Percentiles rank a stretch among this genome's conserved stretches.
Evolutionary conservation across 192 early-diverging fungal species (phyloP).

Genomic region (Mortierella alpina): DNA sequence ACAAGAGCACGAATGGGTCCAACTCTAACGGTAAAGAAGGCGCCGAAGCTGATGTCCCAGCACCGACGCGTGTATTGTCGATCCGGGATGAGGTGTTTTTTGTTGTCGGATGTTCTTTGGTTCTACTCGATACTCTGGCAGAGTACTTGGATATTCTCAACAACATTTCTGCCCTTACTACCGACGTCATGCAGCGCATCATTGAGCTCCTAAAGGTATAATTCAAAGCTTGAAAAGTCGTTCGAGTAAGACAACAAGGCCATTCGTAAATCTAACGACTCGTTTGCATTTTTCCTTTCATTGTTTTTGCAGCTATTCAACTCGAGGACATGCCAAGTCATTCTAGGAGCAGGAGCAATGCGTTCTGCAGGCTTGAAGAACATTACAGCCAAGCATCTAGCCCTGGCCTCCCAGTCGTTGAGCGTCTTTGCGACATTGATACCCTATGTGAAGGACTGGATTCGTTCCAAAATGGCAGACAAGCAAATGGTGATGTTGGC

Average conservation of each 20-base stretch:
- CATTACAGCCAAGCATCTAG: conserved; percentile 97
- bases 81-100: conserved; percentile 83
- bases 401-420: conserved; percentile 93
- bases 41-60: conserved; percentile 17
- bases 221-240: background rate
- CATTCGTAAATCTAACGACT: background rate
- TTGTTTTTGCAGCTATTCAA: conserved; percentile 82
- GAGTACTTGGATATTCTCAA: conserved; percentile 91
- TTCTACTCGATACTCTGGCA: conserved; percentile 90
- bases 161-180: conserved; percentile 80
- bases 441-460: conserved; percentile 81
- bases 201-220: conserved; percentile 86
- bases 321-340: conserved; percentile 94
- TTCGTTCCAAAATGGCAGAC: conserved; percentile 75
- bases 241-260: background rate
- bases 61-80: conserved; percentile 73
- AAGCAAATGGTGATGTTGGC: conserved; percentile 85
- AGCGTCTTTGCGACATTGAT: conserved; percentile 88
- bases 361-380: conserved; percentile 96
- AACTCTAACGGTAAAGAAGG: conserved; percentile 26
- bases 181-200: conserved; percentile 90
- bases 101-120: conserved; percentile 89
- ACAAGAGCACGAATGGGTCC: conserved; percentile 16
- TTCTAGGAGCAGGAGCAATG: conserved; percentile 97
- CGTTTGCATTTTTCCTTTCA: background rate